Base-by-base conservation (phyloP, 257 asterid genomes). In the Schizonepeta tenuifolia region DNA sequence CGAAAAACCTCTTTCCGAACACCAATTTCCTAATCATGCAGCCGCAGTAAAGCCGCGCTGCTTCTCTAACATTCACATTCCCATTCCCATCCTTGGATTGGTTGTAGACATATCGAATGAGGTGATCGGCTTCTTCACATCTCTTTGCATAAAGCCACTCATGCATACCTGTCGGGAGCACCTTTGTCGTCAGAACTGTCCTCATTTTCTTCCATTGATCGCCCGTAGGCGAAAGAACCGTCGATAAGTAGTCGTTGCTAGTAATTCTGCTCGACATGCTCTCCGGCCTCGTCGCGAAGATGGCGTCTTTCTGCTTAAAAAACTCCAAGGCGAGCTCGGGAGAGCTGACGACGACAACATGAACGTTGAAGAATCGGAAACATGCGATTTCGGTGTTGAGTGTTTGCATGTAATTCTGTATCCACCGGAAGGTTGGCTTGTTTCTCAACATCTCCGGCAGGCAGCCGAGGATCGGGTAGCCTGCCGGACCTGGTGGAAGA, bases 241-340 rank as follows among this genome's bases (percentile, higher is more conserved):
- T 0, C 15, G 77, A 9, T 33, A 47, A 9, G 72, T 70, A 74
- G 20, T 72, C 79, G 2, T 17, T 2, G 76, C 76, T 75, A 0
- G 70, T 4, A 6, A 74, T 15, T 2, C 50, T 61, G 7, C 14
- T 59, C 6, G 85, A 59, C 85, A 81, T 71, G 71, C 38, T 35
- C 3, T 40, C 47, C 7, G 85, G 83, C 71, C 83, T 18, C 1
- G 83, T 59, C 0, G 75, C 69, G 12, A 81, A 81, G 9, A 26
- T 0, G 0, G 2, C 36, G n/a, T 82, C 79, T 0, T 82, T 77
- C 35, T 67, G 58, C 24, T 20, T 62, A 20, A 82, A 59, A 56
- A 82, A 78, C 69, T 67, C 83, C 1, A 68, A 2, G 33, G 79
- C 53, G 4, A 82, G 81, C 24, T 82, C 86, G 1, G 83, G 86